These are phyloP conservation scores for Pichia sp. DNA, from an alignment of 1,139 yeast species.

Conservation along the genomic window DNA sequence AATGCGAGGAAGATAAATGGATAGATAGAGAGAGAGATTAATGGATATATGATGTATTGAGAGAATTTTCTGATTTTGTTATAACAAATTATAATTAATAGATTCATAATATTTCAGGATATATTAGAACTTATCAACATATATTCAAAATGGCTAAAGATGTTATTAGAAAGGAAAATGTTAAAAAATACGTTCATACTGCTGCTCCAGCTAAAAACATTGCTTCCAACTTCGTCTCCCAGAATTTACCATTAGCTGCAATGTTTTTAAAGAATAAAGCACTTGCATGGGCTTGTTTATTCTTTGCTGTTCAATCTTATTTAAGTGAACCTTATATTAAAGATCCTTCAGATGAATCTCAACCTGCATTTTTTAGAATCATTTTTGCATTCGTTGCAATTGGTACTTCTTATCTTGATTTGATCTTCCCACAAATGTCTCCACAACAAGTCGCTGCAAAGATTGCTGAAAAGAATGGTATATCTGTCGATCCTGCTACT, in stretches of 20 bases:
- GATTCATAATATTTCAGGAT: too few relatives aligned
- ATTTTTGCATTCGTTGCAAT: conserved; percentile 27
- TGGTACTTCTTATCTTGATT: conserved; percentile 27
- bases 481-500: too few relatives aligned
- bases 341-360: conserved; percentile 24
- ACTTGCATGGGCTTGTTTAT: conserved; percentile 46
- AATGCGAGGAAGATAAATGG: too few relatives aligned
- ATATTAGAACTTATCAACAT: too few relatives aligned
- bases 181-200: conserved; percentile 37
- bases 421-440: conserved; percentile 26
- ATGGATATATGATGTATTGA: too few relatives aligned
- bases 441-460: conserved; percentile 13
- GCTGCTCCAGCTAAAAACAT: conserved; percentile 22
- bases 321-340: conserved; percentile 32
- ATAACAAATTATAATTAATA: too few relatives aligned
- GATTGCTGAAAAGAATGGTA: not conserved
- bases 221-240: conserved; percentile 45
- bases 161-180: conserved; percentile 27
- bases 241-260: conserved; percentile 58
- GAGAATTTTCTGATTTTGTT: too few relatives aligned
- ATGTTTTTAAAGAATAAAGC: conserved; percentile 50
- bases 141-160: conserved; percentile 21
- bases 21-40: too few relatives aligned
- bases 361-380: conserved; percentile 25
- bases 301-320: conserved; percentile 43